Evolutionary conservation across 2,329 filamentous ascomycete genomes (phyloP), one percentile per base, ranked within the genome.

Genomic region (Cryphonectria radicalis): DNA sequence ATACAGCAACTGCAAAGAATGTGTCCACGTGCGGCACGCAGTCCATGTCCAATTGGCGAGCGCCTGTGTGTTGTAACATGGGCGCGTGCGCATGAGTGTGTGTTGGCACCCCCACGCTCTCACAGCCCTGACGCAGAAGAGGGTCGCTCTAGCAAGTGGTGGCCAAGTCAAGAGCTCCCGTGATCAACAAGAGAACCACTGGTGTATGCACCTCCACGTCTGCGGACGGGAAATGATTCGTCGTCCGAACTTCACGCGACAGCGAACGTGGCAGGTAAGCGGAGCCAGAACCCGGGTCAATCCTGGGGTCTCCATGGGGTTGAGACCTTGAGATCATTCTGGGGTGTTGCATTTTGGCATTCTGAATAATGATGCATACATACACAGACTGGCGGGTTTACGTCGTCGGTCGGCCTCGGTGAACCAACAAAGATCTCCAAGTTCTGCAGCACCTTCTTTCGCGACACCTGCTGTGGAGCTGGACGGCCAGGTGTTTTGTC

Each of bases 161-260:
- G 25, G 28, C 13, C 10, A 28, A 3, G 4, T 5, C 14, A 32
- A 32, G 13, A 17, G 25, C 14, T 32, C 59, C 59, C 59, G 59
- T 62, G 59, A 62, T 40, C 59, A 62, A 22, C 59, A 40, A 62
- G 8, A 22, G 8, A 19, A n/a, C 10, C 35, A 32, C 35, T 62
- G 59, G 59, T 19, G 59, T 10, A 62, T 62, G 32, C 59, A 62
- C 32, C 59, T 62, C 59, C 59, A 62, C 59, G 59, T 40, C n/a
- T 62, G 13, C 53, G 2, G 22, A 11, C 8, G 28, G 28, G 14
- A 32, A 32, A 17, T 59, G 55, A 59, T 59, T 32, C 28, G 55
- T 32, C 55, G 55, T 28, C 14, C 25, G 28, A 32, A 4, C 55
- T 32, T 59, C 55, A 59, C 28, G 25, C 55, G 25, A 59, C 25